Conservation (phyloP, 2,329 filamentous ascomycete genomes). For the Cryphonectria radicalis region DNA sequence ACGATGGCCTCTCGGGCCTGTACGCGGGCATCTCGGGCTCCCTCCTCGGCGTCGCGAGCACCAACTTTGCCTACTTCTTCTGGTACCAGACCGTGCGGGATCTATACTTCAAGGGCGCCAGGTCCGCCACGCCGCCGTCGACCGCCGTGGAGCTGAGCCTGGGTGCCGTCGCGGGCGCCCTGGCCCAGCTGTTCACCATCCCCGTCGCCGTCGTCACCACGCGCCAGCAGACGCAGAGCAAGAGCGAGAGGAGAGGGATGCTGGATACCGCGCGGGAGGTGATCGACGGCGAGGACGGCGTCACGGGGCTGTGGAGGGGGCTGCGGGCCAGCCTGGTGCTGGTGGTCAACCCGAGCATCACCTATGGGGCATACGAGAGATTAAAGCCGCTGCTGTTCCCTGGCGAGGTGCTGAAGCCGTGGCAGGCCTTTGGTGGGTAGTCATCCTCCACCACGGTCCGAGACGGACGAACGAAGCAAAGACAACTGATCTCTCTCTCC, state of each 20-base stretch:
- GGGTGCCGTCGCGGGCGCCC: conserved; percentile 83
- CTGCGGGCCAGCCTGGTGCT: conserved; percentile 94
- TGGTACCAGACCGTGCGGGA: conserved; percentile 92
- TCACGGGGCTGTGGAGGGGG: conserved; percentile 88
- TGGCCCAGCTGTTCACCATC: conserved; percentile 95
- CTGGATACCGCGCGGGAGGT: conserved; percentile 89
- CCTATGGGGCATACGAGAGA: conserved; percentile 94
- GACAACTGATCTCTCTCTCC: conserved; percentile 6
- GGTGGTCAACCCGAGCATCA: conserved; percentile 95
- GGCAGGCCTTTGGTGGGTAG: conserved; percentile 87
- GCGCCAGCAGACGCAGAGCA: conserved; percentile 89
- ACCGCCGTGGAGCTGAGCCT: conserved; percentile 83
- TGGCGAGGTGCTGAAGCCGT: conserved; percentile 70
- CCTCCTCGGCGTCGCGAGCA: conserved; percentile 89
- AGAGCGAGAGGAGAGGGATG: conserved; percentile 82
- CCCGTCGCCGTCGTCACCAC: conserved; percentile 95
- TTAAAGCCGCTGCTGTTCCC: conserved; percentile 79
- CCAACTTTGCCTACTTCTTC: conserved; percentile 99
- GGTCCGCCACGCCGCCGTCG: conserved; percentile 61
- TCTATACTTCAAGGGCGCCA: conserved; percentile 71
- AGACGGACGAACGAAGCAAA: background rate
- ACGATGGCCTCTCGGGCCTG: conserved; percentile 79
- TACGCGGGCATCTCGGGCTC: conserved; percentile 89
- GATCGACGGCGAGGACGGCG: conserved; percentile 86
- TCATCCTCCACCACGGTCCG: too few relatives aligned